These are phyloP conservation scores for Aethionema arabicum DNA, from an alignment of 345 rosid species.

Conservation along the genomic window DNA sequence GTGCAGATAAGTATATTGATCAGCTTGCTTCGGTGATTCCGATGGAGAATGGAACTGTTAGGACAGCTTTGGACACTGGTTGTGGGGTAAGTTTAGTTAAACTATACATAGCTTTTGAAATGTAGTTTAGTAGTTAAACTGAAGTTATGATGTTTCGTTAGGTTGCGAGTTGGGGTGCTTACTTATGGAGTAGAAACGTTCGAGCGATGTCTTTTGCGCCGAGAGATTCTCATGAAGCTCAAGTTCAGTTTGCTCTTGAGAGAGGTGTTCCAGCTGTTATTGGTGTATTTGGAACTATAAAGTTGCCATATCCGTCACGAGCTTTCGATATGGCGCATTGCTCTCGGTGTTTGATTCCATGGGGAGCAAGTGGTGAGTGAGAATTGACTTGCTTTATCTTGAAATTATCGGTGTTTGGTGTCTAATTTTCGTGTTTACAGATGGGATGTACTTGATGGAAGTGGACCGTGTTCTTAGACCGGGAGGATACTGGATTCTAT, in stretches of 20 bases:
- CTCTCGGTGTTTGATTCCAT: constrained; percentile 95
- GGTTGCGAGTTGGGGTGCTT: constrained; percentile 99
- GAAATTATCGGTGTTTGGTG: not conserved
- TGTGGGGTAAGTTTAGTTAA: constrained; percentile 72
- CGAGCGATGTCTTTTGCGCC: constrained; percentile 98
- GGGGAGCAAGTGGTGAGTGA: constrained; percentile 89
- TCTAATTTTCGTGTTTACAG: constrained; percentile 44
- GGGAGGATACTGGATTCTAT: constrained; percentile 96
- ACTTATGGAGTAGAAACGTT: constrained; percentile 96
- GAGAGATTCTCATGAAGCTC: constrained; percentile 98
- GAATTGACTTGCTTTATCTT: not conserved
- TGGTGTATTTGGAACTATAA: constrained; percentile 94
- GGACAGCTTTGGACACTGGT: constrained; percentile 96
- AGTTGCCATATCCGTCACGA: constrained; percentile 87
- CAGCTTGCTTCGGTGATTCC: constrained; percentile 94
- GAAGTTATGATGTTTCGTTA: constrained; percentile 18
- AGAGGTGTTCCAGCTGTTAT: constrained; percentile 99
- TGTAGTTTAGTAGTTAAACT: constrained; percentile 14
- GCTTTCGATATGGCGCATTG: constrained; percentile 99
- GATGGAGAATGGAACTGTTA: constrained; percentile 81
- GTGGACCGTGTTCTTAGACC: constrained; percentile 98
- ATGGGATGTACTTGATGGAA: constrained; percentile 89
- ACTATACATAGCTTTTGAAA: constrained; percentile 1
- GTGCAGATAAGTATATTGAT: constrained; percentile 93
- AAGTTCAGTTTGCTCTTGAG: constrained; percentile 97